Percentiles rank a stretch among this genome's conserved stretches.
phyloP scores from a whole-genome alignment of 805 yeast genomes.

The Kurtzmaniella cleridarum region DNA sequence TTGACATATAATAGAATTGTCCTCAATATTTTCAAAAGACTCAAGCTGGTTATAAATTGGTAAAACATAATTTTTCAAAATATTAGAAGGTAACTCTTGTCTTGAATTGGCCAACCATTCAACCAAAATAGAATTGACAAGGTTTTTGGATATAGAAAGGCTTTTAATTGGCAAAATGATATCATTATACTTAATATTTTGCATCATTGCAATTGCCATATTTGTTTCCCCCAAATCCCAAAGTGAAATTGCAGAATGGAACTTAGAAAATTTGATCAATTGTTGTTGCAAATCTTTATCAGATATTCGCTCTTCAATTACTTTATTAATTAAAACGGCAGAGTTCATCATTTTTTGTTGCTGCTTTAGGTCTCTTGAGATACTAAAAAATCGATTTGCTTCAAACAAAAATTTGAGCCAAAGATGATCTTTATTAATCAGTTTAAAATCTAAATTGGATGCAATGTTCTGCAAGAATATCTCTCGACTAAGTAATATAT shows the following conservation, averaged over 20 bases:
- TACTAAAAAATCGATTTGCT: conserved; percentile 34
- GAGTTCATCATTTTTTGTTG: conserved; percentile 49
- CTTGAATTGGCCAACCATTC: conserved; percentile 71
- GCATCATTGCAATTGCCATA: conserved; percentile 53
- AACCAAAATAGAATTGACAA: conserved; percentile 42
- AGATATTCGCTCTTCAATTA: conserved; percentile 19
- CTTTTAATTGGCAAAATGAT: conserved; percentile 9
- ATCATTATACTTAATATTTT: conserved; percentile 13
- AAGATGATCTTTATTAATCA: conserved; percentile 3
- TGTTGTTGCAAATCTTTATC: conserved; percentile 7
- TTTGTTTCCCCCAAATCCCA: conserved; percentile 60
- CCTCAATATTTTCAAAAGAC: conserved; percentile 11
- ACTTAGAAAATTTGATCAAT: conserved; percentile 22
- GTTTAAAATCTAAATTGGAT: background rate
- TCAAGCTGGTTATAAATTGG: conserved; percentile 28
- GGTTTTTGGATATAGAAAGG: conserved; percentile 11
- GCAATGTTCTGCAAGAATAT: conserved; percentile 28
- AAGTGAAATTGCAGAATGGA: conserved; percentile 53
- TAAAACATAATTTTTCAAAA: conserved; percentile 53
- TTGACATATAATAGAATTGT: conserved; percentile 45
- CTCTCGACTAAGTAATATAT: conserved; percentile 39
- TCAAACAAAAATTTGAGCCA: conserved; percentile 25
- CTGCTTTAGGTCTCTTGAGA: conserved; percentile 29
- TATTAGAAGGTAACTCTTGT: conserved; percentile 56
- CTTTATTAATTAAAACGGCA: conserved; percentile 38